These are phyloP conservation scores for Tetrapyrgos nigripes DNA, from an alignment of 1,284 basidiomycete genomes.

Conservation along the genomic window DNA sequence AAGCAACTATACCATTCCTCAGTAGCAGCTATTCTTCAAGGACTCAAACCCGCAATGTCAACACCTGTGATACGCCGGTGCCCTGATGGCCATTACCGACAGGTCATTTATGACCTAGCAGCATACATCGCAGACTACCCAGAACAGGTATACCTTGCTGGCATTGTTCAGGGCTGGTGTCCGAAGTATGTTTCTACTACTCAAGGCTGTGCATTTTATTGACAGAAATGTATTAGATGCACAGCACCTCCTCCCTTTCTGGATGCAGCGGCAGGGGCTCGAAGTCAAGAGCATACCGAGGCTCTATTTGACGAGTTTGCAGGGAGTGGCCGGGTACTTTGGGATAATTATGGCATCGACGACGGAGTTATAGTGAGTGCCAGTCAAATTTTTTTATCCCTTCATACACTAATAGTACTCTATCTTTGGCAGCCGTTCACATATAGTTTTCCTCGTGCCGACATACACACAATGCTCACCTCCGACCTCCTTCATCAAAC, in stretches of 20 bases:
- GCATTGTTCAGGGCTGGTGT: slow-evolving; percentile 18
- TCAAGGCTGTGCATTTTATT: background rate
- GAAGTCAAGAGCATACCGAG: background rate
- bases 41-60: slow-evolving; percentile 7
- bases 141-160: slow-evolving; percentile 10
- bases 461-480: slow-evolving; percentile 25
- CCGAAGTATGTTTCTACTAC: slow-evolving; percentile 4
- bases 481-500: slow-evolving; percentile 32
- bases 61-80: too few relatives aligned
- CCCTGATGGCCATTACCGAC: slow-evolving; percentile 15
- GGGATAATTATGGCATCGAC: slow-evolving; percentile 20
- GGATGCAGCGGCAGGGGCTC: slow-evolving; percentile 4
- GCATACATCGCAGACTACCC: slow-evolving; percentile 19
- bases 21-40: background rate
- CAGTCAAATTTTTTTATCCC: background rate
- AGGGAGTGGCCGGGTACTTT: slow-evolving; percentile 3
- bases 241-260: slow-evolving; percentile 13
- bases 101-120: slow-evolving; percentile 11
- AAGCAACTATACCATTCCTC: too few relatives aligned
- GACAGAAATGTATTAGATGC: slow-evolving; percentile 13
- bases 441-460: background rate
- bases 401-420: background rate
- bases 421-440: background rate
- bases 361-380: slow-evolving; percentile 12
- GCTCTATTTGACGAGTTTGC: background rate